Conservation (phyloP, 192 early-diverging fungal species). For the Haplosporangium gracile region DNA sequence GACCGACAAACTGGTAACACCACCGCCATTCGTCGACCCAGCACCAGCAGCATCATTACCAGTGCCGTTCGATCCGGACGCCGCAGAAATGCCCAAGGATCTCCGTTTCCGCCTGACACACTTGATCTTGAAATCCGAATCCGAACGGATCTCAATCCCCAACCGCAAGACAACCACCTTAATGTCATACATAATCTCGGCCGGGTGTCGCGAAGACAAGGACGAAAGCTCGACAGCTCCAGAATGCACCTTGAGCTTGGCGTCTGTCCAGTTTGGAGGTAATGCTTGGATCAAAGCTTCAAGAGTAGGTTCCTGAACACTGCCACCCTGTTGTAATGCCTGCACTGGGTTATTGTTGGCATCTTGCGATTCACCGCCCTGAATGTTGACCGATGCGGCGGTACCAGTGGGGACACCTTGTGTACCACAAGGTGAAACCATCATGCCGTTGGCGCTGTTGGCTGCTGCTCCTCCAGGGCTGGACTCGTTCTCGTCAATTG, state of each 20-base stretch:
- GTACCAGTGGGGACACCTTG: background rate
- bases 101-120: slow-evolving; percentile 65
- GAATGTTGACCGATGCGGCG: background rate
- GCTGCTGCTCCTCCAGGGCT: background rate
- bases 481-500: slow-evolving; percentile 17
- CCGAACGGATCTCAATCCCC: slow-evolving; percentile 68
- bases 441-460: slow-evolving; percentile 5
- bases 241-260: slow-evolving; percentile 78
- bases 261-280: slow-evolving; percentile 57
- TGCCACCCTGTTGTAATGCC: slow-evolving; percentile 32
- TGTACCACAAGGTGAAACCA: background rate
- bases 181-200: slow-evolving; percentile 76
- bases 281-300: slow-evolving; percentile 30
- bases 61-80: background rate
- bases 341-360: slow-evolving; percentile 5
- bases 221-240: slow-evolving; percentile 81
- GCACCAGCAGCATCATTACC: background rate
- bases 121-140: slow-evolving; percentile 71
- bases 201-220: slow-evolving; percentile 73
- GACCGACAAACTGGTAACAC: slow-evolving; percentile 17
- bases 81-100: slow-evolving; percentile 6
- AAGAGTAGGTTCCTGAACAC: slow-evolving; percentile 26
- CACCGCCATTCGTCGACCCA: background rate
- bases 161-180: slow-evolving; percentile 66
- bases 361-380: background rate